Base-by-base conservation (phyloP, 2,329 filamentous ascomycete species). In the Hypoxylon sp. region DNA sequence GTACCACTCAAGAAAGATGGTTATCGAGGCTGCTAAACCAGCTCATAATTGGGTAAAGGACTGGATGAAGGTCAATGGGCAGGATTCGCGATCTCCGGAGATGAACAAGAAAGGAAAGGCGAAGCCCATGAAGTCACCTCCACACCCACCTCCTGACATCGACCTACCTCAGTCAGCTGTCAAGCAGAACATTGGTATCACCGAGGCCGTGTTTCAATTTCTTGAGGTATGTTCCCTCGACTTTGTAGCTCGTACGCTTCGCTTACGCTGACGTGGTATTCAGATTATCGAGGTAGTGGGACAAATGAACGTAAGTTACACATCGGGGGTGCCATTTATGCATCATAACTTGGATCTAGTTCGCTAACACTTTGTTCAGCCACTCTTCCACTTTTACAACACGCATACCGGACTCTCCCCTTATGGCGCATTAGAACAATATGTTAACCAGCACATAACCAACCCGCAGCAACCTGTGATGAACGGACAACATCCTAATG, bases 1-100 rank as follows among this genome's bases (percentile, higher is more conserved):
- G 78, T 97, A 91, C 72, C 82, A 98, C 47, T 89, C 93, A 20
- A 87, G 92, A 56, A 86, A 83, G 64, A 83, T 83, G 67, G 85
- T 88, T 7, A 84, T 89, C 39, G 81, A 88, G 46, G 85, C 85
- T 6, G 87, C 87, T 13, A 84, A 85, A 70, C 87, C 87, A 1
- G 79, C 84, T 24, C 87, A 89, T 67, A 82, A 83, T 65, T 90
- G 87, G 87, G 80, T 85, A 69, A 89, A 89, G 77, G 87, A 89
- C 22, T 90, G 87, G 87, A 81, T 82, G 63, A 85, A 80, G 71
- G 75, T 86, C 44, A 90, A 90, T 74, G 74, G 80, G 1, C 79
- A 81, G 59, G 86, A 89, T 67, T 77, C 76, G 53, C 89, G 87
- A 72, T 90, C 87, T 1, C 87, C 87, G 0, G 87, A 90, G 71